These are phyloP conservation scores for Xylariaceae sp. DNA, from an alignment of 2,329 filamentous ascomycete genomes.

Conservation along the genomic window DNA sequence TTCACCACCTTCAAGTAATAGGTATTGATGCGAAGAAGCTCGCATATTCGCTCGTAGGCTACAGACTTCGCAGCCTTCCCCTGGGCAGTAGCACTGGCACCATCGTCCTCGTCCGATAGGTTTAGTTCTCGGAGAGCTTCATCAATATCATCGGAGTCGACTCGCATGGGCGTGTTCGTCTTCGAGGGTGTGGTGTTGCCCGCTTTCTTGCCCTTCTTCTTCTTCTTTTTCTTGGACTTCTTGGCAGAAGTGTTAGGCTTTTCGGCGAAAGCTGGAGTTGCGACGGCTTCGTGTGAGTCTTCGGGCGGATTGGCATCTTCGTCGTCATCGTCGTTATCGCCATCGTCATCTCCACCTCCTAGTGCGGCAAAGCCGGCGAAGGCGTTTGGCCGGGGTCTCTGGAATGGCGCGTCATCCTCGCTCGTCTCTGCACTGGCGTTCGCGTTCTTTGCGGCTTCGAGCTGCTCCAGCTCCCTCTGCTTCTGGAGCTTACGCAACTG, in stretches of 20 bases:
- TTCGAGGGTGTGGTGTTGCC: constrained; percentile 10
- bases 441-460: constrained; percentile 34
- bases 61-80: constrained; percentile 10
- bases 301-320: constrained; percentile 33
- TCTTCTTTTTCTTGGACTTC: constrained; percentile 37
- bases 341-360: constrained; percentile 40
- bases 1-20: constrained; percentile 79
- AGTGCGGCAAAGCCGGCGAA: constrained; percentile 50
- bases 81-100: constrained; percentile 9
- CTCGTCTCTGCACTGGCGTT: constrained; percentile 35
- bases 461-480: constrained; percentile 42
- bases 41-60: constrained; percentile 34
- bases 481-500: constrained; percentile 38
- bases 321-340: constrained; percentile 34
- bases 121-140: constrained; percentile 39
- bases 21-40: constrained; percentile 49
- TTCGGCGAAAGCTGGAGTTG: constrained; percentile 12
- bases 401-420: constrained; percentile 32
- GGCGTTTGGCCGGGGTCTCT: constrained; percentile 40
- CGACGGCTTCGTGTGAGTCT: constrained; percentile 14
- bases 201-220: constrained; percentile 17
- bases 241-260: constrained; percentile 28
- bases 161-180: constrained; percentile 15
- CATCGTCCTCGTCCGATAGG: constrained; percentile 21
- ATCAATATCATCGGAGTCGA: constrained; percentile 51